Percentiles rank a stretch among this genome's conserved stretches.
Conservation (phyloP, 768 basidiomycete genomes). For the Leccinum imitatum region DNA sequence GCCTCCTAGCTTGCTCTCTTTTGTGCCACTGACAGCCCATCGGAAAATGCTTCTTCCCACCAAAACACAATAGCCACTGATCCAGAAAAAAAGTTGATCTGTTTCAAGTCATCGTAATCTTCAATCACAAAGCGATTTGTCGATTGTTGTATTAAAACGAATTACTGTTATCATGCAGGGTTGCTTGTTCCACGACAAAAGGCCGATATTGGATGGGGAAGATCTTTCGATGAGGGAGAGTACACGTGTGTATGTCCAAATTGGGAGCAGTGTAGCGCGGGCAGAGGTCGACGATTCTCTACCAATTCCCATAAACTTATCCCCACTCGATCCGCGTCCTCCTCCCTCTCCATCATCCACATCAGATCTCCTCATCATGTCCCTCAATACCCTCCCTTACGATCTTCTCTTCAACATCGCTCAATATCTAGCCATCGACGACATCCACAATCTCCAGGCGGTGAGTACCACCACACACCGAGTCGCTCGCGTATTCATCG, state of each 20-base stretch:
- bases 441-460: constrained; percentile 59
- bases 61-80: too few relatives aligned
- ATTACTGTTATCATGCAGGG: too few relatives aligned
- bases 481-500: not conserved
- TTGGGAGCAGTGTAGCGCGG: not conserved
- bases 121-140: too few relatives aligned
- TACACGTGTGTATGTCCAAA: not conserved
- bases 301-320: constrained; percentile 12
- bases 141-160: too few relatives aligned
- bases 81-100: too few relatives aligned
- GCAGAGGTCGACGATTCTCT: not conserved
- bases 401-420: constrained; percentile 71
- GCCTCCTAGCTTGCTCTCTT: too few relatives aligned
- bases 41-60: too few relatives aligned
- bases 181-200: too few relatives aligned
- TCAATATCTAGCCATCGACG: constrained; percentile 56
- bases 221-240: too few relatives aligned
- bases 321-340: constrained; percentile 14
- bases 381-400: constrained; percentile 54
- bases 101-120: too few relatives aligned
- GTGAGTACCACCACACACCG: constrained; percentile 40
- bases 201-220: too few relatives aligned
- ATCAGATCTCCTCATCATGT: constrained; percentile 18
- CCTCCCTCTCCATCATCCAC: not conserved
- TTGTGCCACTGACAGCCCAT: too few relatives aligned